Percentiles rank a stretch among this genome's conserved stretches.
Conservation (phyloP, 1,139 yeast genomes). For the Suhomyces choctaworum region DNA sequence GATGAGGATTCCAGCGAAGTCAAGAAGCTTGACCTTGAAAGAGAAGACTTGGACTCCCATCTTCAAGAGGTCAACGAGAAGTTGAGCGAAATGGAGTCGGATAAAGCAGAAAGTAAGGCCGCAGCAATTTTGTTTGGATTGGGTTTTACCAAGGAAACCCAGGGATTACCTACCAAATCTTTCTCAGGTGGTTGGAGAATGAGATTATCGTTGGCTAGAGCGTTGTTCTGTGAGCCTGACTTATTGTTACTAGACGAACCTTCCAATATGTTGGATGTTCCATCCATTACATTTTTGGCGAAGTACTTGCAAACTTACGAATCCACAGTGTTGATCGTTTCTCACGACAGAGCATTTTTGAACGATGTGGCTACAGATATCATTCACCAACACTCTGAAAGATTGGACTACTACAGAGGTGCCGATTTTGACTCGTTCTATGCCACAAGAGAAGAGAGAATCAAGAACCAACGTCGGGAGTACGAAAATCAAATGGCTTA, state of each 20-base stretch:
- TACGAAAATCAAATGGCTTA: conserved; percentile 96
- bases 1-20: conserved; percentile 84
- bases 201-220: conserved; percentile 98
- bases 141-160: conserved; percentile 90
- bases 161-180: conserved; percentile 75
- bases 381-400: conserved; percentile 94
- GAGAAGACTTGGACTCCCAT: conserved; percentile 79
- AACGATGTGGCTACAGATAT: conserved; percentile 98
- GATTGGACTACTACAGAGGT: conserved; percentile 94
- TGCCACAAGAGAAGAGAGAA: conserved; percentile 91
- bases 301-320: conserved; percentile 87
- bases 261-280: conserved; percentile 99
- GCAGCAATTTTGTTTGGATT: conserved; percentile 92
- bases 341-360: conserved; percentile 95
- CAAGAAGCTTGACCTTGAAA: conserved; percentile 81
- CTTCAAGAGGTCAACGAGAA: conserved; percentile 79
- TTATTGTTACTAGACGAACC: conserved; percentile 93
- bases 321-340: conserved; percentile 89
- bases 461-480: conserved; percentile 89
- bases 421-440: conserved; percentile 91
- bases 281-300: conserved; percentile 91
- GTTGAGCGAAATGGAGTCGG: conserved; percentile 89
- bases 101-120: conserved; percentile 96
- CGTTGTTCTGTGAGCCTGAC: conserved; percentile 96
- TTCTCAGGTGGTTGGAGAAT: conserved; percentile 99